Percentiles rank a stretch among this genome's conserved stretches.
These are phyloP conservation scores for Urtica urens DNA, from an alignment of 306 rosid genomes.

Conservation along the genomic window DNA sequence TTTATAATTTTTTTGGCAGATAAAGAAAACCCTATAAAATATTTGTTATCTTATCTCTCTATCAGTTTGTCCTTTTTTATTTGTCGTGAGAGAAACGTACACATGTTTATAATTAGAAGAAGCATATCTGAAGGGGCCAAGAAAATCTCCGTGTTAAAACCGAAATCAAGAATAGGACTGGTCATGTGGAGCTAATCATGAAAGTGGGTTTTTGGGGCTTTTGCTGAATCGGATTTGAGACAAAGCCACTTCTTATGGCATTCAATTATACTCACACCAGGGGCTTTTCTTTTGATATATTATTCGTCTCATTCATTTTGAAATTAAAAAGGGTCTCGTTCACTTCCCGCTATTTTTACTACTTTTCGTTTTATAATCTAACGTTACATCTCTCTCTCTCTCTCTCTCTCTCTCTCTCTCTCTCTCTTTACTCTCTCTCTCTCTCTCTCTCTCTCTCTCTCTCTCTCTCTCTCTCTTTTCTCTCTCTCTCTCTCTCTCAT, in stretches of 20 bases:
- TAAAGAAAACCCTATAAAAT: no score
- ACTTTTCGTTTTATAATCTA: slow-evolving; percentile 26
- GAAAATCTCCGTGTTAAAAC: slow-evolving; percentile 32
- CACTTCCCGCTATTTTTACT: slow-evolving; percentile 29
- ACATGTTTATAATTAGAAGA: no score
- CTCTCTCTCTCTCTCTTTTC: slow-evolving; percentile 24
- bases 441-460: slow-evolving; percentile 20
- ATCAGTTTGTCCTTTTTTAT: no score
- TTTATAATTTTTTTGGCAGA: no score
- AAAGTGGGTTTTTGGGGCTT: slow-evolving; percentile 34
- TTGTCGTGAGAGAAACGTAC: no score
- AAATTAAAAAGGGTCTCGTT: slow-evolving; percentile 17
- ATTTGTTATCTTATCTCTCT: no score
- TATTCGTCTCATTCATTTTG: background rate
- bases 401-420: background rate
- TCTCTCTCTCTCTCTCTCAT: slow-evolving; percentile 15
- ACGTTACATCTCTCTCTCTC: slow-evolving; percentile 61
- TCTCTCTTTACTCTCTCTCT: slow-evolving; percentile 10
- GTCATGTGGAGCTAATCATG: slow-evolving; percentile 41
- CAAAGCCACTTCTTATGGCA: slow-evolving; percentile 19
- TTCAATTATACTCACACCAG: slow-evolving; percentile 26
- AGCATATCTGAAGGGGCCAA: slow-evolving; percentile 31
- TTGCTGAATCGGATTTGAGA: slow-evolving; percentile 15
- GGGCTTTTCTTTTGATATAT: background rate
- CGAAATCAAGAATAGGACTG: slow-evolving; percentile 63